Percentiles rank a stretch among this genome's conserved stretches.
phyloP scores from a whole-genome alignment of 2,329 filamentous ascomycete species.

The Botryosphaeria dothidea region DNA sequence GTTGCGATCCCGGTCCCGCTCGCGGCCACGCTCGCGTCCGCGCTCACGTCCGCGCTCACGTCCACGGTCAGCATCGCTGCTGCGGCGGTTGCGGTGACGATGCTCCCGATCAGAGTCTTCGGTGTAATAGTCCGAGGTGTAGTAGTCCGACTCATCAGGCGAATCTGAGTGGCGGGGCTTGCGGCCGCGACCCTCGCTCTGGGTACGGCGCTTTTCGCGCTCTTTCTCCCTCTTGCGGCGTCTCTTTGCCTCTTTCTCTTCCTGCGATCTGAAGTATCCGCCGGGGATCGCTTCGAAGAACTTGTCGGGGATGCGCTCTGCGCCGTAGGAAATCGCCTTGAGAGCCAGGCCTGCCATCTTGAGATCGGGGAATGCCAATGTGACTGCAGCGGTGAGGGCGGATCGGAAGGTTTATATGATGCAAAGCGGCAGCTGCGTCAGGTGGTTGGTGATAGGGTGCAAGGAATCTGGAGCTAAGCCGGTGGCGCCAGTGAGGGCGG shows the following conservation, averaged over 20 bases:
- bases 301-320: slow-evolving; percentile 40
- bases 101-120: slow-evolving; percentile 20
- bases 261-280: slow-evolving; percentile 36
- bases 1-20: slow-evolving; percentile 1
- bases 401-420: slow-evolving; percentile 15
- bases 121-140: slow-evolving; percentile 19
- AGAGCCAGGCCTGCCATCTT: slow-evolving; percentile 30
- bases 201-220: slow-evolving; percentile 20
- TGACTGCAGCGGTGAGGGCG: slow-evolving; percentile 1
- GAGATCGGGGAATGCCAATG: neutral
- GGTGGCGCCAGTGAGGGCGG: neutral
- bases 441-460: slow-evolving; percentile 15
- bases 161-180: slow-evolving; percentile 7
- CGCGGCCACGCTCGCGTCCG: neutral
- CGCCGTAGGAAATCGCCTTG: slow-evolving; percentile 40
- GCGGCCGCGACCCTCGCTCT: slow-evolving; percentile 16
- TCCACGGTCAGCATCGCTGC: neutral
- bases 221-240: slow-evolving; percentile 24
- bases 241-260: slow-evolving; percentile 28
- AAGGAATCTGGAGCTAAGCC: slow-evolving; percentile 8
- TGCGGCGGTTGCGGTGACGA: slow-evolving; percentile 4
- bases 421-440: slow-evolving; percentile 7
- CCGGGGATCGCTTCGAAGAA: slow-evolving; percentile 40
- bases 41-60: slow-evolving; percentile 1
- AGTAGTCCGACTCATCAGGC: slow-evolving; percentile 9